Conservation (phyloP, 768 basidiomycete species). For the Xerocomus potaroensis region DNA sequence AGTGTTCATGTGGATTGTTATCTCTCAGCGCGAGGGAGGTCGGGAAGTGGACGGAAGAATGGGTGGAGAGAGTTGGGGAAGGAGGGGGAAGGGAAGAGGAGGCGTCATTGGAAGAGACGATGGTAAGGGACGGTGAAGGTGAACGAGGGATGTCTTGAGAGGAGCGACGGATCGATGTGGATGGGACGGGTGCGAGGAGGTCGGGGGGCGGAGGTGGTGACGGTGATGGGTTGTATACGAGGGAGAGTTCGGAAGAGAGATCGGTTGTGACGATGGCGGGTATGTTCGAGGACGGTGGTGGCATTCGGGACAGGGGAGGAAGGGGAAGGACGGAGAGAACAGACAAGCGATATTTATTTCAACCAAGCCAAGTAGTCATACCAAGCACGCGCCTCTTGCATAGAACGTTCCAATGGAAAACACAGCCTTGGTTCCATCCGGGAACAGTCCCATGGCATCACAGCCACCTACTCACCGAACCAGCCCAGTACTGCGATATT, state of each 20-base stretch:
- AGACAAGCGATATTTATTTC: conserved; percentile 4
- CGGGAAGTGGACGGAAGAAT: conserved; percentile 56
- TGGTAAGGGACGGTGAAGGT: conserved; percentile 27
- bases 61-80: conserved; percentile 71
- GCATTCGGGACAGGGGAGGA: conserved; percentile 16
- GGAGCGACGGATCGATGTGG: conserved; percentile 6
- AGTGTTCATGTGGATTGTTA: conserved; percentile 58
- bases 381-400: neutral
- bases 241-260: conserved; percentile 29
- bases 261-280: conserved; percentile 35
- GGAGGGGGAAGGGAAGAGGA: conserved; percentile 48
- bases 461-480: conserved; percentile 6
- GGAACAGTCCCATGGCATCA: conserved; percentile 9
- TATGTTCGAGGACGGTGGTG: conserved; percentile 16
- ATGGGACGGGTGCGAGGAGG: conserved; percentile 23
- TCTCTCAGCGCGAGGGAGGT: conserved; percentile 58
- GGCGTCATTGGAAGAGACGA: conserved; percentile 41
- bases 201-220: conserved; percentile 4
- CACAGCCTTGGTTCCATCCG: conserved; percentile 26
- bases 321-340: neutral
- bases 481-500: neutral
- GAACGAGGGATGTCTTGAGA: conserved; percentile 33
- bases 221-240: conserved; percentile 4
- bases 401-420: conserved; percentile 29
- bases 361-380: conserved; percentile 1